phyloP scores from a whole-genome alignment of 805 yeast genomes.

The Blastobotrys peoriensis region DNA sequence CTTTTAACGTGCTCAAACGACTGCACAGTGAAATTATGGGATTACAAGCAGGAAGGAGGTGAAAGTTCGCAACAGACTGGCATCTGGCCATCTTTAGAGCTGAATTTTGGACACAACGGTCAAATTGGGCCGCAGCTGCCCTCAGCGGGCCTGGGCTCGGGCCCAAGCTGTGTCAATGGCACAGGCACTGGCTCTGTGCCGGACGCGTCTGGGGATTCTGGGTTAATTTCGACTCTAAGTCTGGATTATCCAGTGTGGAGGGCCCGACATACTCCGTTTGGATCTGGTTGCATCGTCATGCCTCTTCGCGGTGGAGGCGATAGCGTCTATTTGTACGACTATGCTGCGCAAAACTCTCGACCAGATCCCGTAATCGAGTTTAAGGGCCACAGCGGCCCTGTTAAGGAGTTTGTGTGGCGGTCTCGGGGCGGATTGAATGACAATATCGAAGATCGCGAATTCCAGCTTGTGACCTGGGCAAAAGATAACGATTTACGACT shows the following conservation, averaged over 20 bases:
- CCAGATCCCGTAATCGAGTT: slow-evolving; percentile 55
- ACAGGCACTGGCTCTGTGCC: too few relatives aligned
- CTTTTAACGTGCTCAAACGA: slow-evolving; percentile 85
- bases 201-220: too few relatives aligned
- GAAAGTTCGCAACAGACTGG: slow-evolving; percentile 15
- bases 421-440: slow-evolving; percentile 43
- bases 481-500: slow-evolving; percentile 77
- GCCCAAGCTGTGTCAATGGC: too few relatives aligned
- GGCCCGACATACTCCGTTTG: slow-evolving; percentile 86
- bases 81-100: background rate
- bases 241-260: slow-evolving; percentile 85
- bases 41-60: slow-evolving; percentile 34
- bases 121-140: background rate
- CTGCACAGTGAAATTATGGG: slow-evolving; percentile 78
- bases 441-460: slow-evolving; percentile 64
- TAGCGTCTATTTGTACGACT: slow-evolving; percentile 50
- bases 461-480: slow-evolving; percentile 91
- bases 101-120: too few relatives aligned
- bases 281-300: slow-evolving; percentile 80
- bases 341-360: slow-evolving; percentile 29
- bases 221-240: slow-evolving; percentile 52
- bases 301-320: slow-evolving; percentile 84
- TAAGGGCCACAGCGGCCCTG: slow-evolving; percentile 77
- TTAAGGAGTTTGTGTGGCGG: slow-evolving; percentile 88
- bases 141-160: too few relatives aligned